A percentile compares a stretch with the other conserved stretches of the same genome.
Conservation (phyloP, 2,329 filamentous ascomycete species). For the Calonectria leucothoes region DNA sequence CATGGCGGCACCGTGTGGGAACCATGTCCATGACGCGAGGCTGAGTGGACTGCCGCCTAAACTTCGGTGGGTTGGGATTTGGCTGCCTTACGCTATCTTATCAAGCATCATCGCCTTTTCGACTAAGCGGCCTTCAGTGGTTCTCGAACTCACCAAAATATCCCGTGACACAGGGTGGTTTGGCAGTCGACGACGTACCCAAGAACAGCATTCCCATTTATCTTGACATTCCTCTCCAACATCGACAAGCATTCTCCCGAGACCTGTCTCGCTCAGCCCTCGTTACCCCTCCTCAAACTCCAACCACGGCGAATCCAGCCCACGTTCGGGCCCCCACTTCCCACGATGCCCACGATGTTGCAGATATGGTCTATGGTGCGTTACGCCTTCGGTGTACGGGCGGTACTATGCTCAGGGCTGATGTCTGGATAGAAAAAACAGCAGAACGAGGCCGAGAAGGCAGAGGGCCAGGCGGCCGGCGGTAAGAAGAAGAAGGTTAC, state of each 20-base stretch:
- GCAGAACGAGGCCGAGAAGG: constrained; percentile 93
- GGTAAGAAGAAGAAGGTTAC: constrained; percentile 99
- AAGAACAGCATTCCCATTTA: neutral
- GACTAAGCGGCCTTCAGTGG: constrained; percentile 31
- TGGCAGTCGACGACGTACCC: neutral
- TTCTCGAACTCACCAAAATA: constrained; percentile 26
- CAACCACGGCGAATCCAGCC: constrained; percentile 32
- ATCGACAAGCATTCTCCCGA: neutral
- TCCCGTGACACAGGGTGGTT: constrained; percentile 19
- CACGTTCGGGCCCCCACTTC: constrained; percentile 36
- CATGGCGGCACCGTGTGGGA: constrained; percentile 8
- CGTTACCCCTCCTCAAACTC: constrained; percentile 16
- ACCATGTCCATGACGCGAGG: constrained; percentile 20
- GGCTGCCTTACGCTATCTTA: constrained; percentile 45
- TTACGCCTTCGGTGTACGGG: constrained; percentile 51
- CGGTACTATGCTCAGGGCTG: constrained; percentile 25
- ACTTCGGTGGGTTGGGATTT: constrained; percentile 35
- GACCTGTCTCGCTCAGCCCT: neutral
- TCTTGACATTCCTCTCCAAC: constrained; percentile 4
- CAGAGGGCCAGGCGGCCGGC: constrained; percentile 74
- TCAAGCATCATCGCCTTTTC: constrained; percentile 45
- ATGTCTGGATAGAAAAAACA: constrained; percentile 81
- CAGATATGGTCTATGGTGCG: constrained; percentile 99
- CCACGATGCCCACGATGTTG: constrained; percentile 89
- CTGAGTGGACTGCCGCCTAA: constrained; percentile 34